Base-by-base conservation (phyloP, 2,329 filamentous ascomycete genomes). In the Neoarthrinium moseri region DNA sequence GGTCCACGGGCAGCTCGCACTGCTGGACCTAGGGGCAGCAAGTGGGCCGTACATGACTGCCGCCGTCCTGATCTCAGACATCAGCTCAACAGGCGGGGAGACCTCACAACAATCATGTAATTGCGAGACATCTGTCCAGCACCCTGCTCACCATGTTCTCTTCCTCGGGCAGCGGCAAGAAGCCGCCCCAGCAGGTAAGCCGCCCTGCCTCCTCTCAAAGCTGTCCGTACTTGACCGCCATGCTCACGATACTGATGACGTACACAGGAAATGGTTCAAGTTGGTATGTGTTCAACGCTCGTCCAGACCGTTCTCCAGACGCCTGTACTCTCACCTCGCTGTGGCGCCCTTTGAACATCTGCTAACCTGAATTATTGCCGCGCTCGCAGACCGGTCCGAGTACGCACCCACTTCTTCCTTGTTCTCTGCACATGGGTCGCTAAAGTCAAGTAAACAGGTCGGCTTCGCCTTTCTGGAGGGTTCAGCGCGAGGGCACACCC, bases 211-310 rank as follows among this genome's bases (percentile, higher is more conserved):
- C 13, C 45, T 49, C 38, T 51, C 30, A 34, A 22, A 35, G 18
- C 29, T 11, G n/a, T 18, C 30, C 24, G 22, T 22, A 13, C 13
- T 36, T 27, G 32, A 18, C 32, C 21, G 20, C 49, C 47, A 49
- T 43, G 43, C 56, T 56, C 64, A 64, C 63, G 59, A 61, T n/a
- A 65, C 57, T 67, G 59, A 72, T 61, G 60, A 63, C 58, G 64
- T 75, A n/a, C n/a, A n/a, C n/a, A 97, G 90, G 94, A 99, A 80
- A 99, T 99, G 94, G 89, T 96, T 59, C 92, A 99, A 87, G 91
- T 99, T 77, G 92, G 94, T 97, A 86, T 62, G 78, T 76, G 34
- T 36, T 38, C 21, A 34, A 27, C 17, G 23, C 37, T 23, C 32
- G 33, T 32, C 24, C 23, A 15, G 13, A 26, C 15, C 21, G 4